Percentiles rank a stretch among this genome's conserved stretches.
These are phyloP conservation scores for Penicillium sp. DNA, from an alignment of 2,329 filamentous ascomycete species.

Conservation along the genomic window DNA sequence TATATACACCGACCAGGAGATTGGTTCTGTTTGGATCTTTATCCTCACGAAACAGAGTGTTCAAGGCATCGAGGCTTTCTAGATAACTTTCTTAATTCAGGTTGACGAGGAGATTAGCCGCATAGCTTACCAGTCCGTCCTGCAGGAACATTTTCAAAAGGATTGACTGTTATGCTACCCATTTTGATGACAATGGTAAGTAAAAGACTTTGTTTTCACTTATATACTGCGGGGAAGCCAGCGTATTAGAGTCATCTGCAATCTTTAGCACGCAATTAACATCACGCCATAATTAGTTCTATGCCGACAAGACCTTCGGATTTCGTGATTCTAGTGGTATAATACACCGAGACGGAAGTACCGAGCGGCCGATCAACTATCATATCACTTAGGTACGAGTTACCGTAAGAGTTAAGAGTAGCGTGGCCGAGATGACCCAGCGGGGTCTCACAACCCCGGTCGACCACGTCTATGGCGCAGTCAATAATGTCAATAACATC, in stretches of 20 bases:
- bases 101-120: no score
- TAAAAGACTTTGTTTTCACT: neutral
- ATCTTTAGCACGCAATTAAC: neutral
- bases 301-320: neutral
- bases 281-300: neutral
- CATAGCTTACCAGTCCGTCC: constrained; percentile 9
- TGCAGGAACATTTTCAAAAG: constrained; percentile 15
- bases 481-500: no score
- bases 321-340: no score
- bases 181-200: constrained; percentile 11
- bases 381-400: no score
- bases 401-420: no score
- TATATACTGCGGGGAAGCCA: neutral
- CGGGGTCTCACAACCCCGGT: no score
- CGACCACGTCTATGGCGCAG: no score
- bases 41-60: constrained; percentile 10
- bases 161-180: constrained; percentile 18
- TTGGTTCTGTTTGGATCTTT: constrained; percentile 14
- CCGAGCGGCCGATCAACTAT: neutral
- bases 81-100: neutral
- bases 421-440: no score
- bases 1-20: constrained; percentile 21
- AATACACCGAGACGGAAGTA: neutral
- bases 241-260: neutral
- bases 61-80: constrained; percentile 11